Evolutionary conservation across 805 yeast species (phyloP), one percentile per base, ranked within the genome.

Genomic region (Teunomyces panamensis): DNA sequence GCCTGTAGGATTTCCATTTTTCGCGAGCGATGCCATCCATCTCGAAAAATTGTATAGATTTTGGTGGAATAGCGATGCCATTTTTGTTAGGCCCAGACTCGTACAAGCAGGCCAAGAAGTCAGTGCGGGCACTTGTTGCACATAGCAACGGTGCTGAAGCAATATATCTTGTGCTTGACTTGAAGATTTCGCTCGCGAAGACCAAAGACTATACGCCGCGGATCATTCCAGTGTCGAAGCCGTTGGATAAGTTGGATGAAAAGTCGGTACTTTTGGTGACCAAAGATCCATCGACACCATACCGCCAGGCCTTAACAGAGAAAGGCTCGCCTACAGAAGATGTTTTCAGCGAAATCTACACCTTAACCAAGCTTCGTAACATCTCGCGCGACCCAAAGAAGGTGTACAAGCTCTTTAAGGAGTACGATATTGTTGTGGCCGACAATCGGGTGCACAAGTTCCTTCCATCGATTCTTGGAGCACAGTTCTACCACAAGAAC

Each of bases 391-490:
- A 74, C 51, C 68, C 74, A 3, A 75, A 74, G 43, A 69, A 76
- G 20, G 59, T 80, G 30, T 73, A 71, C 43, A 78, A 75, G 42
- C 55, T 83, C 1, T 80, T 69, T 55, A 75, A 78, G 48, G 87
- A 84, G 34, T 82, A 76, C 59, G 96, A 88, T 57, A 56, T 84
- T 26, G 73, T 89, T 2, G 69, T 88, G 8, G 83, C 85, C 4
- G 96, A 89, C 63, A 79, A 83, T 45, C 69, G 94, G 51, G 75
- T 87, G 1, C 83, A 81, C 56, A 80, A 79, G 51, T 65, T 82
- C 17, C 63, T 87, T 27, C 87, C 87, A 0, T 67, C 68, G 1
- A 63, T 85, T 0, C 64, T 88, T 30, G 87, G 87, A 1, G 71
- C 75, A 5, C 76, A 71, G 46, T 86, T 87, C 58, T 85, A 81